Base-by-base conservation (phyloP, 345 rosid genomes). In the Lepidium aucheri region DNA sequence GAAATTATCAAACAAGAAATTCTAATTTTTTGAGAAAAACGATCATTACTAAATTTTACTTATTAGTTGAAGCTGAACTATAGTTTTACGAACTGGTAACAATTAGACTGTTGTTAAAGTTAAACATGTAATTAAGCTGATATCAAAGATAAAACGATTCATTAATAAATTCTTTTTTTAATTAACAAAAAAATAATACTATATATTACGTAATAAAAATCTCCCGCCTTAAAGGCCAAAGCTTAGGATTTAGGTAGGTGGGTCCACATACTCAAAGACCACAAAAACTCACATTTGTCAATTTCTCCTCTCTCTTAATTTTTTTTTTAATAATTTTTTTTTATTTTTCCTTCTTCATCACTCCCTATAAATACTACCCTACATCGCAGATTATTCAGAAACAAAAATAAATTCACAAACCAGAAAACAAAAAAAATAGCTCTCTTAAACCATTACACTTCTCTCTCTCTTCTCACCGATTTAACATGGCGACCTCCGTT, bases 401-500 rank as follows among this genome's bases (percentile, higher is more conserved):
- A 60, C 39, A 3, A 22, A 47, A 51, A 39, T 11, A 9, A 5
- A 26, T 26, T 16, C 32, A 58, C 2, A 57, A 33, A 1, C 20
- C 11, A 53, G 14, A 9, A 60, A 54, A 38, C 11, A 53, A 24
- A 9, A 60, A 54, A 38, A 20, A 56, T 22, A 47, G 16, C 18
- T 43, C 18, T 42, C 30, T 55, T 4, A 59, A 24, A 3, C 2
- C 2, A 1, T 1, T 18, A 8, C 17, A 6, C 53, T 42, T 52
- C 28, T 56, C 63, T 56, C 51, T 69, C 46, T 60, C 35, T 60
- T 58, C 36, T 53, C 43, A 26, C 53, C 55, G 58, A 62, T 53
- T 8, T 45, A 39, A 59, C 59, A 89, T 93, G 98, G 87, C 94
- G 47, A 86, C 97, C 56, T 86, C 86, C 0, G 91, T 93, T 50